These are phyloP conservation scores for Cutaneotrichosporon sp. DNA, from an alignment of 1,284 basidiomycete species.

Conservation along the genomic window DNA sequence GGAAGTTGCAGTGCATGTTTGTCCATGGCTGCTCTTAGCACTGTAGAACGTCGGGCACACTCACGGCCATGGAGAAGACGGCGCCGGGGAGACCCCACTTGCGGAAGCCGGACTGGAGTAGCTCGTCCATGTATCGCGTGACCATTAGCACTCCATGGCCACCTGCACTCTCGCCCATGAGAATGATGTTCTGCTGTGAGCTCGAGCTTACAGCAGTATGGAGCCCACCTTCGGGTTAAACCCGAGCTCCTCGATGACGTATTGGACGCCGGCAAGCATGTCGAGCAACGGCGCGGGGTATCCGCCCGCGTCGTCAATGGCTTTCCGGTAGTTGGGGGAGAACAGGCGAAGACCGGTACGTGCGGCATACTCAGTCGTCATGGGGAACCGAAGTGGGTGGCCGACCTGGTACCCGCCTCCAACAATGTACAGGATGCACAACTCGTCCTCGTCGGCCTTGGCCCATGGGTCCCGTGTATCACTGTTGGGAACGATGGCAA, in stretches of 20 bases:
- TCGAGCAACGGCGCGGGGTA: constrained; percentile 13
- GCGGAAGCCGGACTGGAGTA: constrained; percentile 4
- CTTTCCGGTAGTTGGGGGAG: constrained; percentile 16
- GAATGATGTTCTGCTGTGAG: constrained; percentile 13
- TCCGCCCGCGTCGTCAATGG: constrained; percentile 6
- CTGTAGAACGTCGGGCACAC: background rate
- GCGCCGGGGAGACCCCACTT: constrained; percentile 9
- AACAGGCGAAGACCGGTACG: background rate
- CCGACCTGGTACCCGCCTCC: constrained; percentile 14
- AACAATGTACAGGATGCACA: constrained; percentile 12
- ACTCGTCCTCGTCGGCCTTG: constrained; percentile 9
- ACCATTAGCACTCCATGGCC: constrained; percentile 10
- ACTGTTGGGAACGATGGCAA: constrained; percentile 15
- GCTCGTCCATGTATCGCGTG: constrained; percentile 15
- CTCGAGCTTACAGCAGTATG: background rate
- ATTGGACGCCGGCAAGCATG: constrained; percentile 14
- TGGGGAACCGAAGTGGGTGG: constrained; percentile 1
- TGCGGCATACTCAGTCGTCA: background rate
- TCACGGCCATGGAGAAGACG: constrained; percentile 3
- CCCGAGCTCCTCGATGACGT: constrained; percentile 11
- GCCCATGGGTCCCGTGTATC: constrained; percentile 7
- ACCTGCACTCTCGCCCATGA: constrained; percentile 12
- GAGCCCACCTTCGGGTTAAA: constrained; percentile 13
- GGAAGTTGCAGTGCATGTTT: constrained; percentile 10
- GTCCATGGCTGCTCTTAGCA: constrained; percentile 10